Evolutionary conservation across 2,329 filamentous ascomycete species (phyloP), one percentile per base, ranked within the genome.

Genomic region (Exophiala sideris): DNA sequence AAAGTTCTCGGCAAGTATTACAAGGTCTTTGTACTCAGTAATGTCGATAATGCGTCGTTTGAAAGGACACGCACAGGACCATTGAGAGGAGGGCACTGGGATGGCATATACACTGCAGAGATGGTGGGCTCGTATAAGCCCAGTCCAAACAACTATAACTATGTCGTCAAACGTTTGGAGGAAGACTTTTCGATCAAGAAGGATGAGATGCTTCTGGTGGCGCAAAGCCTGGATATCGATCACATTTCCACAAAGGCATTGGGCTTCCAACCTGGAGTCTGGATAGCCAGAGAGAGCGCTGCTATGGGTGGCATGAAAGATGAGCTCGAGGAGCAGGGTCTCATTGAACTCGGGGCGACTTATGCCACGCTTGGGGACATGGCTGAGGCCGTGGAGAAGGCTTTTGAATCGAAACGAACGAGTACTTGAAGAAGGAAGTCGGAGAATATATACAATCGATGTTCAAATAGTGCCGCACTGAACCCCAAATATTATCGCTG

Each of bases 81-180:
- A 24, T 69, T 89, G 10, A 66, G 72, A 16, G 78, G 76, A 0
- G 75, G 80, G 38, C 54, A 70, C 9, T 85, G 89, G 62, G 84
- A 87, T 61, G 78, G 79, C 6, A 74, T 87, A 16, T 82, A 86
- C 68, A 89, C 85, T 1, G 87, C 87, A 1, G 75, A 90, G 69
- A 79, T 86, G 39, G 82, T 90, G 46, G 86, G 87, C 1, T 77
- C 75, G 3, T 91, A 89, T 68, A 91, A 90, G 72, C 88, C 88
- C 0, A 72, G 79, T 58, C 67, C 70, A 29, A 67, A 66, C 20
- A 89, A 89, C 63, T 91, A 90, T 61, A 73, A 80, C 50, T 86
- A 86, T 64, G 71, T 90, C 68, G 71, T 89, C 12, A 72, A 78
- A 21, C 18, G 36, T 12, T 77, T 81, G 11, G 71, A 79, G 64